Conservation (phyloP, 73 alveolate genomes). For the Stentor coeruleus region DNA sequence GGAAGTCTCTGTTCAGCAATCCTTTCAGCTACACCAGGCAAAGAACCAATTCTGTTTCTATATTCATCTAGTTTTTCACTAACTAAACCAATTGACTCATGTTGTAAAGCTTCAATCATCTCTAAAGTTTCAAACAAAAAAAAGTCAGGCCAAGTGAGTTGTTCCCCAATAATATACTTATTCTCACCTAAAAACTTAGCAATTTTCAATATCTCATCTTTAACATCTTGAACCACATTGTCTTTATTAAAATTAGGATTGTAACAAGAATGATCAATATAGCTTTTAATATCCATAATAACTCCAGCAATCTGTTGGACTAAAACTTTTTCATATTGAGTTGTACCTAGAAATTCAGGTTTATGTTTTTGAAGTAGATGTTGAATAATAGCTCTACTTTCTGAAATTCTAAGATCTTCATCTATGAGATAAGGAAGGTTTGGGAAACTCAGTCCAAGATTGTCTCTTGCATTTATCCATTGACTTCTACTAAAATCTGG, state of each 20-base stretch:
- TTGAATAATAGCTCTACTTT: background rate
- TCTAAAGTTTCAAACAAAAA: background rate
- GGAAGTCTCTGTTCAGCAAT: too few species aligned
- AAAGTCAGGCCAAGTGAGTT: background rate
- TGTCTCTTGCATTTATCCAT: conserved; percentile 22
- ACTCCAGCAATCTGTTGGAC: conserved; percentile 12
- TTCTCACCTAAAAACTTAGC: background rate
- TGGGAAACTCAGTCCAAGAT: conserved; percentile 23
- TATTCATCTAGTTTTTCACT: too few species aligned
- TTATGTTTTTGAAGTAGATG: background rate
- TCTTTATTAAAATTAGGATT: background rate
- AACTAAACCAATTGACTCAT: too few species aligned
- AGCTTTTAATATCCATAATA: background rate
- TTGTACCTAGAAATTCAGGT: background rate
- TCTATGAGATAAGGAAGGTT: conserved; percentile 31
- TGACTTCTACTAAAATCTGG: conserved; percentile 23
- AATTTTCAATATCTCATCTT: background rate
- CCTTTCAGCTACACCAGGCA: too few species aligned
- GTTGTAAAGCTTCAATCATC: background rate
- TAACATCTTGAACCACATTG: background rate
- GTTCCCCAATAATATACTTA: background rate
- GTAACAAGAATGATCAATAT: background rate
- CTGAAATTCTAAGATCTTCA: conserved; percentile 32
- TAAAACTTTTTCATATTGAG: background rate
- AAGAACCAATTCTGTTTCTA: too few species aligned